These are phyloP conservation scores for Primulina huaijiensis DNA, from an alignment of 257 asterid species.

Conservation along the genomic window DNA sequence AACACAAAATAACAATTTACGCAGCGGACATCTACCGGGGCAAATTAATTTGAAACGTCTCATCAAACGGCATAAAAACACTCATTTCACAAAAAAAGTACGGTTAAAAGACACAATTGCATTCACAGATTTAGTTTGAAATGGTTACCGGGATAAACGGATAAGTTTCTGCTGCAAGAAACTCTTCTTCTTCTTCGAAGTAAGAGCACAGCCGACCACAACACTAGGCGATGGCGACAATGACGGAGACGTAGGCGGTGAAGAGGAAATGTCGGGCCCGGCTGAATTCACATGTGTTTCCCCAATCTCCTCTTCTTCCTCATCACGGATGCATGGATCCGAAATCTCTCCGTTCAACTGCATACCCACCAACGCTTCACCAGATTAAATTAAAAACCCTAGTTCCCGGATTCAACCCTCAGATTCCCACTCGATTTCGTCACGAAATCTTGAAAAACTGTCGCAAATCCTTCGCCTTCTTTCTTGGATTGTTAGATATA, in stretches of 20 bases:
- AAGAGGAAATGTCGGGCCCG: slow-evolving; percentile 4
- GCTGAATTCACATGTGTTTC: slow-evolving; percentile 19
- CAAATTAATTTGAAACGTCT: not conserved
- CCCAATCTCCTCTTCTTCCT: slow-evolving; percentile 25
- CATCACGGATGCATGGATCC: slow-evolving; percentile 28
- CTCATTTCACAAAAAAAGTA: not conserved
- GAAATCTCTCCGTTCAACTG: slow-evolving; percentile 30
- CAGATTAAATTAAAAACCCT: slow-evolving; percentile 17
- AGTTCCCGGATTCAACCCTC: slow-evolving; percentile 7
- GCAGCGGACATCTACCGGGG: not conserved
- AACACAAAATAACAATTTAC: not conserved
- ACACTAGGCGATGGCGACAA: slow-evolving; percentile 33
- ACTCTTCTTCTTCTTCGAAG: slow-evolving; percentile 63
- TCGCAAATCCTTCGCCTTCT: not conserved
- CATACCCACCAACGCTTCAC: slow-evolving; percentile 24
- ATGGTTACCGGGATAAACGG: slow-evolving; percentile 51
- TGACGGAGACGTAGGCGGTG: not conserved
- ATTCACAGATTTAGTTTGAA: not conserved
- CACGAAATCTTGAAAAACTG: not conserved
- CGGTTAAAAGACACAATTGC: not conserved
- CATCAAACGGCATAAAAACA: not conserved
- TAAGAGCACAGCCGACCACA: slow-evolving; percentile 67
- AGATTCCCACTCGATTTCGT: not conserved
- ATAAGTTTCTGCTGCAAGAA: slow-evolving; percentile 61
- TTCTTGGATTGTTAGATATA: too few species aligned